Evolutionary conservation across 2,329 filamentous ascomycete genomes (phyloP).

Genomic region (Microsporum canis): DNA sequence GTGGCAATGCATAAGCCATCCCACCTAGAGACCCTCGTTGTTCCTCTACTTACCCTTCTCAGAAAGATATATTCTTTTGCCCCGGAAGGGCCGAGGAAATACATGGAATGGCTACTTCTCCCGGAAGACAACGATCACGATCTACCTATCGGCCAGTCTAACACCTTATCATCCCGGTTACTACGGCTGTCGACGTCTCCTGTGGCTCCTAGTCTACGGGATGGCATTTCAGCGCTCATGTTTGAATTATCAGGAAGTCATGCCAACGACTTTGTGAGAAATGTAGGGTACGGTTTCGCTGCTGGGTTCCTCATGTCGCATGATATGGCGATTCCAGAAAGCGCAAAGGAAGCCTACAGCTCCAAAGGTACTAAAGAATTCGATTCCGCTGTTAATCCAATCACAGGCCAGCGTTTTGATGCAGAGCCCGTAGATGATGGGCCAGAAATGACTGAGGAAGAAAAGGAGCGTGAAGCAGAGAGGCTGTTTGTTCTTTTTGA

Average conservation of each 20-base stretch:
- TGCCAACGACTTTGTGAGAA: constrained; percentile 67
- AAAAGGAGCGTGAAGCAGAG: constrained; percentile 87
- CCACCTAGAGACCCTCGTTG: constrained; percentile 60
- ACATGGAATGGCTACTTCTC: constrained; percentile 57
- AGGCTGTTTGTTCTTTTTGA: constrained; percentile 84
- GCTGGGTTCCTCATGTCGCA: constrained; percentile 81
- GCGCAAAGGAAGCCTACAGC: constrained; percentile 47
- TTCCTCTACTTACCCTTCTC: constrained; percentile 64
- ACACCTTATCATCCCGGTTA: constrained; percentile 63
- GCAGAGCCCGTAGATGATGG: constrained; percentile 48
- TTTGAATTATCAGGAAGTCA: constrained; percentile 81
- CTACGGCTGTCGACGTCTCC: constrained; percentile 68
- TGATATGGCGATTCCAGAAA: constrained; percentile 64
- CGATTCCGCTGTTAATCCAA: constrained; percentile 55
- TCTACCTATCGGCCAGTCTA: constrained; percentile 62
- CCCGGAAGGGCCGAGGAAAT: constrained; percentile 48
- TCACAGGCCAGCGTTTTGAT: constrained; percentile 74
- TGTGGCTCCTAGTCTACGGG: constrained; percentile 57
- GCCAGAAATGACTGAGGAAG: constrained; percentile 74
- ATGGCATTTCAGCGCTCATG: constrained; percentile 64
- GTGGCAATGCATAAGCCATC: constrained; percentile 52
- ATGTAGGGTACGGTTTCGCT: constrained; percentile 90
- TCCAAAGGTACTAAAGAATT: constrained; percentile 24
- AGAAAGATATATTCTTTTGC: constrained; percentile 60
- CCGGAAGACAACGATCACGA: constrained; percentile 67